These are phyloP conservation scores for Musa balbisiana DNA, from an alignment of 202 grass and related monocot species.

Conservation along the genomic window DNA sequence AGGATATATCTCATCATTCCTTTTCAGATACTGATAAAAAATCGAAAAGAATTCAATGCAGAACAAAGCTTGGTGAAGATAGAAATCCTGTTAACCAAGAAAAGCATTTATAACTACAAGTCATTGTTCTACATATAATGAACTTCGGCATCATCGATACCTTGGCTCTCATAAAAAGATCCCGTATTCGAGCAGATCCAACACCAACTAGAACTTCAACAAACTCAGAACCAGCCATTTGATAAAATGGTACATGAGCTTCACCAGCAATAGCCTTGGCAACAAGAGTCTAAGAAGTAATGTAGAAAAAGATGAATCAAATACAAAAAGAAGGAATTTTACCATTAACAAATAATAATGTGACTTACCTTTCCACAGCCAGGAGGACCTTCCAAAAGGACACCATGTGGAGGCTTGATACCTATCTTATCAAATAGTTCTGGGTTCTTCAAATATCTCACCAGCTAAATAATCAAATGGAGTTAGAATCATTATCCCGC, in stretches of 20 bases:
- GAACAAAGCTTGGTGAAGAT: too few species aligned
- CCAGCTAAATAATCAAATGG: constrained; percentile 18
- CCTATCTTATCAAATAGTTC: constrained; percentile 39
- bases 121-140: background rate
- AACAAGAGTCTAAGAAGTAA: constrained; percentile 22
- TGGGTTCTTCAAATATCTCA: constrained; percentile 35
- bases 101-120: constrained; percentile 1
- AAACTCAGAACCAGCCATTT: constrained; percentile 43
- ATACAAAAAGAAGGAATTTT: background rate
- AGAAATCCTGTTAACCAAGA: background rate
- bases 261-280: constrained; percentile 39
- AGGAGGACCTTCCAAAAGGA: constrained; percentile 35
- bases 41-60: too few species aligned
- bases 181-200: constrained; percentile 34
- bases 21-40: too few species aligned
- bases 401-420: constrained; percentile 34
- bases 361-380: constrained; percentile 29
- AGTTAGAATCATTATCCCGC: background rate
- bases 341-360: constrained; percentile 4
- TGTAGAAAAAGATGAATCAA: background rate
- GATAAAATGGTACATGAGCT: constrained; percentile 35
- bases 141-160: background rate
- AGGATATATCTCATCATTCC: too few species aligned
- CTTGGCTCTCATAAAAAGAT: constrained; percentile 38
- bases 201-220: constrained; percentile 36